Conservation (phyloP, 2,329 filamentous ascomycete genomes). For the Microcera coccophila region DNA sequence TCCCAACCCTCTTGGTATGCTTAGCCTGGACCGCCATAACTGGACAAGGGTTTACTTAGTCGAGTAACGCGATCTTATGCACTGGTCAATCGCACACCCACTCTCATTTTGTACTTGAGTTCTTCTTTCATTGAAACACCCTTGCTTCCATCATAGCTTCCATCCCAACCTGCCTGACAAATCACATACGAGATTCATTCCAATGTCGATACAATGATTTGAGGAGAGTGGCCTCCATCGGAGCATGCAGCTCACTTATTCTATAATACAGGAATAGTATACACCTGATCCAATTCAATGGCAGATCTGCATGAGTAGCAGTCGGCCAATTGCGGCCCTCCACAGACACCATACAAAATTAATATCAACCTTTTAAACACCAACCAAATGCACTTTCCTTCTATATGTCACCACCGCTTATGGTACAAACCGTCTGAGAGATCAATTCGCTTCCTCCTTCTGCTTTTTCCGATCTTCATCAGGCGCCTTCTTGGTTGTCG, state of each 20-base stretch:
- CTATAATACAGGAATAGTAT: conserved; percentile 32
- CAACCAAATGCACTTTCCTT: conserved; percentile 33
- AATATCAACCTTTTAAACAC: conserved; percentile 37
- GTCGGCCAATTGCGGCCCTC: conserved; percentile 20
- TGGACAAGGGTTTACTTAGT: too few species aligned
- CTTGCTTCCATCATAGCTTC: too few species aligned
- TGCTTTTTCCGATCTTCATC: conserved; percentile 30
- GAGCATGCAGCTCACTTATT: conserved; percentile 26
- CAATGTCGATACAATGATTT: conserved; percentile 18
- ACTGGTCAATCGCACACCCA: too few species aligned
- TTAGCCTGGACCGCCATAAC: too few species aligned
- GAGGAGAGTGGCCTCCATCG: conserved; percentile 36
- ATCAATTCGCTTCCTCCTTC: conserved; percentile 33
- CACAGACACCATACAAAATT: conserved; percentile 30
- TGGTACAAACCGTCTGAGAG: conserved; percentile 24
- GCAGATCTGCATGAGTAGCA: conserved; percentile 26
- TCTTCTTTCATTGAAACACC: too few species aligned
- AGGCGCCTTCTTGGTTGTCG: conserved; percentile 21
- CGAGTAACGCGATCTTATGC: too few species aligned
- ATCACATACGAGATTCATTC: neutral
- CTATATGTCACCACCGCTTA: conserved; percentile 18
- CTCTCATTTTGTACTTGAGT: too few species aligned
- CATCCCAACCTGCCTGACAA: too few species aligned
- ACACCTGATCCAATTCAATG: conserved; percentile 26
- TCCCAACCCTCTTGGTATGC: too few species aligned